A percentile compares a stretch with the other conserved stretches of the same genome.
phyloP scores from a whole-genome alignment of 1,284 basidiomycete species.

The Xerocomus amazonicus region DNA sequence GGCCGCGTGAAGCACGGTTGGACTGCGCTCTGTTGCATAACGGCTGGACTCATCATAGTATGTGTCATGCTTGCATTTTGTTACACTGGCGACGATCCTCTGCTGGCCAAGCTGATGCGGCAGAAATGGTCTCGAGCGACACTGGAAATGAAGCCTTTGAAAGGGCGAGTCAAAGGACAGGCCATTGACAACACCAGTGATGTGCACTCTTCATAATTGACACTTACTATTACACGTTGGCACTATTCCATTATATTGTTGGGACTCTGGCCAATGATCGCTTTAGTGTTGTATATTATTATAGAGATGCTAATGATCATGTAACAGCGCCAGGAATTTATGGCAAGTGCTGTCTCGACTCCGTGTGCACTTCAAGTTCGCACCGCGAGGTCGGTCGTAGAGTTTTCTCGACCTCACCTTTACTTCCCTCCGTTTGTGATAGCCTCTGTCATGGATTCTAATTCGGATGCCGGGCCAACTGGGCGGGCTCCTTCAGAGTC shows the following conservation, averaged over 20 bases:
- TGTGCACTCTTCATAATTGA: constrained; percentile 3
- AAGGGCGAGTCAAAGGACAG: constrained; percentile 8
- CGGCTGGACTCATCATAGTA: constrained; percentile 40
- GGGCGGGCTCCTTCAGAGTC: constrained; percentile 11
- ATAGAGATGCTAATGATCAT: constrained; percentile 5
- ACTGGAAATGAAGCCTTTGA: constrained; percentile 10
- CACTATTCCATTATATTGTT: background rate
- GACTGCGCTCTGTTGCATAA: constrained; percentile 50
- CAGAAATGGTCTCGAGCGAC: constrained; percentile 11
- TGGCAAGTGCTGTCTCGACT: background rate
- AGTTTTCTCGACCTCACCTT: background rate
- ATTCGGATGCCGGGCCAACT: constrained; percentile 10
- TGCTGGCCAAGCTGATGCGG: constrained; percentile 32
- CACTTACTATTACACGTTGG: background rate
- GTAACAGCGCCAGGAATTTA: background rate
- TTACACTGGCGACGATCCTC: constrained; percentile 48
- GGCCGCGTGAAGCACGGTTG: constrained; percentile 52
- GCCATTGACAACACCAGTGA: background rate
- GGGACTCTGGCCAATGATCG: constrained; percentile 8
- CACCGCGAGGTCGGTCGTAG: background rate
- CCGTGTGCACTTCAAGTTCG: background rate
- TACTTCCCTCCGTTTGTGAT: constrained; percentile 2
- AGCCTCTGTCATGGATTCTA: constrained; percentile 24
- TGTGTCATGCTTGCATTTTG: constrained; percentile 40
- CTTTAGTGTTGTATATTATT: constrained; percentile 12